These are phyloP conservation scores for Diaporthe citri DNA, from an alignment of 2,329 filamentous ascomycete genomes.

Conservation along the genomic window DNA sequence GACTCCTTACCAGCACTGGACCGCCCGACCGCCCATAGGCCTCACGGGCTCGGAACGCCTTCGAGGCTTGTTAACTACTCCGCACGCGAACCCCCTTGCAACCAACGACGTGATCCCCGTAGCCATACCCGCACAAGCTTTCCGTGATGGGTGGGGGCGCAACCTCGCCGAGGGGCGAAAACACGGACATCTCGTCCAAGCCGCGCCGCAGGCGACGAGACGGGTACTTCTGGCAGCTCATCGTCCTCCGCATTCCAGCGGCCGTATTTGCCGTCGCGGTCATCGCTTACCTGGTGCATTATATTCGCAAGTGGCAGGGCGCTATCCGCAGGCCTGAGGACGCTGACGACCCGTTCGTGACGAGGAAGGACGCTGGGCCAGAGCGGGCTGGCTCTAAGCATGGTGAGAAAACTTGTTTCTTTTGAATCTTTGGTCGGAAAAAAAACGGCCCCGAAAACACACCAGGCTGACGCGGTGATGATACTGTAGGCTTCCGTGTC, in stretches of 20 bases:
- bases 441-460: neutral
- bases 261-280: neutral
- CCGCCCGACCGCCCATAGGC: too few relatives aligned
- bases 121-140: neutral
- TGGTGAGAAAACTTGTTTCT: neutral
- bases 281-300: neutral
- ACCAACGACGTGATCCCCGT: too few relatives aligned
- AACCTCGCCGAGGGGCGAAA: neutral
- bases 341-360: neutral
- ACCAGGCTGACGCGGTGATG: neutral
- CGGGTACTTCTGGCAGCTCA: conserved; percentile 4
- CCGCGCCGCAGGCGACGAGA: neutral
- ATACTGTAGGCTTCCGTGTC: neutral
- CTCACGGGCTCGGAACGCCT: neutral
- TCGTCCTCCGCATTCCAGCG: neutral
- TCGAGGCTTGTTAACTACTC: neutral
- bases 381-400: neutral
- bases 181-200: conserved; percentile 1
- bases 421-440: neutral
- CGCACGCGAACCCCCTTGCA: neutral
- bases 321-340: neutral
- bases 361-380: neutral
- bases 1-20: neutral
- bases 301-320: neutral
- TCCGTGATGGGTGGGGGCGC: neutral